phyloP scores from a whole-genome alignment of 2,329 filamentous ascomycete species.

The Aspergillus caelatus region DNA sequence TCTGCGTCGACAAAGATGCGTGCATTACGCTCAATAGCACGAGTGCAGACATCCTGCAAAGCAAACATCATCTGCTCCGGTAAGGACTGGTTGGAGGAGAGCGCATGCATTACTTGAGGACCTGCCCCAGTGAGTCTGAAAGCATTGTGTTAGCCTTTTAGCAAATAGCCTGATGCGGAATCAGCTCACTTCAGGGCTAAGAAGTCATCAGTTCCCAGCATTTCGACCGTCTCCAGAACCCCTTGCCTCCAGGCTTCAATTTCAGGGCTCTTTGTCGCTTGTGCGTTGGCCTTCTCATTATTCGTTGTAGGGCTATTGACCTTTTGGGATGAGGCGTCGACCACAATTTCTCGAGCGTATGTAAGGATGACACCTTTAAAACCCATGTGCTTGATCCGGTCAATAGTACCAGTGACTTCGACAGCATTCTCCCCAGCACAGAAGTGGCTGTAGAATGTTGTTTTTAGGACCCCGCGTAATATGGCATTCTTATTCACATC shows the following conservation, averaged over 20 bases:
- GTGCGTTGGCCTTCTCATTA: neutral
- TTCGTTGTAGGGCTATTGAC: slow-evolving; percentile 12
- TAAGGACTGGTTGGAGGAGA: slow-evolving; percentile 65
- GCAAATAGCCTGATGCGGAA: neutral
- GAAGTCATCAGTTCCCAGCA: slow-evolving; percentile 57
- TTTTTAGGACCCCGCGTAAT: slow-evolving; percentile 70
- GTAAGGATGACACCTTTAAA: slow-evolving; percentile 82
- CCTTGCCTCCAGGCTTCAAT: slow-evolving; percentile 69
- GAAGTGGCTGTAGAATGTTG: slow-evolving; percentile 76
- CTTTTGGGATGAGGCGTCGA: slow-evolving; percentile 42
- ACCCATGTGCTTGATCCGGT: slow-evolving; percentile 70
- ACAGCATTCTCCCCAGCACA: slow-evolving; percentile 75
- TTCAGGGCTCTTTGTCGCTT: slow-evolving; percentile 24
- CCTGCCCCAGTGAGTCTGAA: slow-evolving; percentile 76
- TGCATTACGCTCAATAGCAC: slow-evolving; percentile 62
- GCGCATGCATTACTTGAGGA: slow-evolving; percentile 65
- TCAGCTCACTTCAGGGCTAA: slow-evolving; percentile 61
- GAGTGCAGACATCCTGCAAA: slow-evolving; percentile 71
- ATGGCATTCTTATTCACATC: slow-evolving; percentile 76
- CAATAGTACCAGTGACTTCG: slow-evolving; percentile 69
- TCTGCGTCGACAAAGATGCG: slow-evolving; percentile 84
- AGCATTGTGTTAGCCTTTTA: neutral
- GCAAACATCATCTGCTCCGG: slow-evolving; percentile 67
- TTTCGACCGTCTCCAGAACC: slow-evolving; percentile 69
- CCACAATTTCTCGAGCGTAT: slow-evolving; percentile 80